Conservation (phyloP, 2,329 filamentous ascomycete genomes). For the Colletotrichum eremochloae region DNA sequence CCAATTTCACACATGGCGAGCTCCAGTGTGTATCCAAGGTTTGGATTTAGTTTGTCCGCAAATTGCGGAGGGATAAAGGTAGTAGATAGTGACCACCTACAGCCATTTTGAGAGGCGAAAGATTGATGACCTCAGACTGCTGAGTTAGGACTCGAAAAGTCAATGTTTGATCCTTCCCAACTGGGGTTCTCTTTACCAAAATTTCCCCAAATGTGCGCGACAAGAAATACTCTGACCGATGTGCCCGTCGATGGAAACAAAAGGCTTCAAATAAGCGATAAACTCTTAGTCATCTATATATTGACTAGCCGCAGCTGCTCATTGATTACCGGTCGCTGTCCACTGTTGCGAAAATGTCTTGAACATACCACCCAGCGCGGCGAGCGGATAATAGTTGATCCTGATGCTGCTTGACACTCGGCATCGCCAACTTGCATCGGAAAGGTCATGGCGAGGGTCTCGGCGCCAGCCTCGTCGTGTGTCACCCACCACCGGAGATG, state of each 20-base stretch:
- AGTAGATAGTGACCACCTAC: neutral
- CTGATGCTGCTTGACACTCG: neutral
- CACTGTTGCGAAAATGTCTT: neutral
- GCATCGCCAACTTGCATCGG: neutral
- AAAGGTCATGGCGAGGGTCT: neutral
- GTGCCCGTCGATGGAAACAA: neutral
- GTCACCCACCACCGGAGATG: neutral
- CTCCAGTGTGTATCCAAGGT: no score
- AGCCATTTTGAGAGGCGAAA: neutral
- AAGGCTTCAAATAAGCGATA: neutral
- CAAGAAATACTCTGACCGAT: neutral
- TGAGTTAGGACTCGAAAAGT: neutral
- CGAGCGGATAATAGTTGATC: conserved; percentile 1
- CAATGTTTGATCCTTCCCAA: neutral
- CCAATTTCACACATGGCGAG: neutral
- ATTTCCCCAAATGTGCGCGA: neutral
- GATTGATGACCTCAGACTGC: neutral
- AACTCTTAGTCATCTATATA: no score
- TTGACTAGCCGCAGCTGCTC: neutral
- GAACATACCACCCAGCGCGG: neutral
- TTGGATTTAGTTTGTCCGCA: neutral
- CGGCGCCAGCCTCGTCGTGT: neutral
- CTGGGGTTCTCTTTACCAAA: no score
- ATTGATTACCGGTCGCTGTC: neutral
- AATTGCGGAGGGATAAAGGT: no score